Base-by-base conservation (phyloP, 1,284 basidiomycete genomes). In the Sporisorium graminicola region DNA sequence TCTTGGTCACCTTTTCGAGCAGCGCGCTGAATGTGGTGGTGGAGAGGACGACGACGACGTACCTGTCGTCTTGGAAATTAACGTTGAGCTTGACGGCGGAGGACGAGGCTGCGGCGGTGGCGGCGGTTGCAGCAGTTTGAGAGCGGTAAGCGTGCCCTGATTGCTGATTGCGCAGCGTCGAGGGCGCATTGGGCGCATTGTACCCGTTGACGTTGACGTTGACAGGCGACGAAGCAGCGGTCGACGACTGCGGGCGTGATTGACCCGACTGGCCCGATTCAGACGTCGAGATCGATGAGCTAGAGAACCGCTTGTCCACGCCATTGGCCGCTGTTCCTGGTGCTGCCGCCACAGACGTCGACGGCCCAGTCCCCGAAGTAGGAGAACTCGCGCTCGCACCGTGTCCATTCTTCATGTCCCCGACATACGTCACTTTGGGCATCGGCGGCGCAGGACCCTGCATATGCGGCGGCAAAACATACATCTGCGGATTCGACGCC, bases 1-100 rank as follows among this genome's bases (percentile, higher is more conserved):
- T 98, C 87, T 92, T 92, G 31, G 92, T 91, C 3, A 98, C 94
- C 85, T 92, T 93, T 82, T 95, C 92, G 66, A 95, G 91, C 52
- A 99, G 88, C 40, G 94, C 92, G 62, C 88, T 88, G 85, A 92
- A 96, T 80, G 92, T 90, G 22, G 92, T 93, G 64, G 88, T 87
- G 43, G 91, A 89, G 40, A 93, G 89, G 13, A 96, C 93, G 85
- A 94, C 93, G 68, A 98, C 93, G 71, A 95, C 92, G 85, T 95
- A 97, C 58, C 94, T 91, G 84, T 97, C 95, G 78, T 94, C 91
- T 80, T 92, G 90, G 88, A 91, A 94, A 86, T 92, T 91, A 59
- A 96, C 93, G 54, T 83, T 82, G 68, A 86, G 74, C 52, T 85
- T 80, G 5, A 86, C 77, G 3, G 84, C 86, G 16, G 65, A 73